phyloP scores from a whole-genome alignment of 768 basidiomycete species.

The Hericium alpestre region DNA sequence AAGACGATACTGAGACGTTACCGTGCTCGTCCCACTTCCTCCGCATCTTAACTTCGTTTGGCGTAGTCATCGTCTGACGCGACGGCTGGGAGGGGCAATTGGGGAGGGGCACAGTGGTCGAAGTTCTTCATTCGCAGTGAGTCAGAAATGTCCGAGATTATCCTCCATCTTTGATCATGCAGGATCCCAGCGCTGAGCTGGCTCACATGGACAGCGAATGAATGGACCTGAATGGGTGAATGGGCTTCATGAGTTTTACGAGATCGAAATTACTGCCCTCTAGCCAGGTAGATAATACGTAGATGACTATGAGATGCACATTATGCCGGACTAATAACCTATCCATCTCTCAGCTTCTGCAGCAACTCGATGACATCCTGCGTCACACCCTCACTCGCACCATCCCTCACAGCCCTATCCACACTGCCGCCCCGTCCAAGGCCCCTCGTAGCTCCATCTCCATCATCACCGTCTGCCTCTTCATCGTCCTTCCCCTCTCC shows the following conservation, averaged over 20 bases:
- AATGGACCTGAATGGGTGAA: too few relatives aligned
- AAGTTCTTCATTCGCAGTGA: too few relatives aligned
- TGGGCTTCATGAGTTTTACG: not conserved
- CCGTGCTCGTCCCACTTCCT: too few relatives aligned
- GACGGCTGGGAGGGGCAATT: too few relatives aligned
- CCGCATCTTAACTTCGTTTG: too few relatives aligned
- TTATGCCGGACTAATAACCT: not conserved
- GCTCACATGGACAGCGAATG: too few relatives aligned
- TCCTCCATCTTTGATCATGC: too few relatives aligned
- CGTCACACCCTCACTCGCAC: constrained; percentile 21
- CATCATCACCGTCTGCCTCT: constrained; percentile 7
- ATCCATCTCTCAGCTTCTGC: constrained; percentile 25
- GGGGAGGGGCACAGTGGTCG: too few relatives aligned
- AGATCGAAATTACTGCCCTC: not conserved
- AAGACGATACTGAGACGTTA: too few relatives aligned
- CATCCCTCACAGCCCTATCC: not conserved
- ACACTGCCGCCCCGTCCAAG: constrained; percentile 1
- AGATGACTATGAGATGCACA: constrained; percentile 1
- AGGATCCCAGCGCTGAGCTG: too few relatives aligned
- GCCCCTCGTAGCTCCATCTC: constrained; percentile 2
- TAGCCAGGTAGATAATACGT: not conserved
- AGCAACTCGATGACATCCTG: constrained; percentile 42
- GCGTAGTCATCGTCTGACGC: too few relatives aligned
- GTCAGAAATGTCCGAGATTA: too few relatives aligned
- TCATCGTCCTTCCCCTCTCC: constrained; percentile 5